Evolutionary conservation across 345 rosid genomes (phyloP), one percentile per base, ranked within the genome.

Genomic region (Draba incana): DNA sequence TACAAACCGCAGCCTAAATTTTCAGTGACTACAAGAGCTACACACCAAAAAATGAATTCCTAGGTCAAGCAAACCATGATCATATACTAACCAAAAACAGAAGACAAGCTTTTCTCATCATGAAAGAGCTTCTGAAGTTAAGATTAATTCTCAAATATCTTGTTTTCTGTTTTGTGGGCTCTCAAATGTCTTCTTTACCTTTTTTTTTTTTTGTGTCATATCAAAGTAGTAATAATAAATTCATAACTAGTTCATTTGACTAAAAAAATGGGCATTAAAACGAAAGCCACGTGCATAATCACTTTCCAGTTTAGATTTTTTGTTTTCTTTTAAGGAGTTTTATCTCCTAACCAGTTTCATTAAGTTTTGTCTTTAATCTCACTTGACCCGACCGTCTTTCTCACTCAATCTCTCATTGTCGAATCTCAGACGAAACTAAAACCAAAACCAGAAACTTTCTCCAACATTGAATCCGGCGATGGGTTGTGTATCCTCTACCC

Each of bases 401-500:
- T 57, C 47, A 63, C 76, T 63, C 70, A 38, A 38, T 54, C 62
- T 62, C 24, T 25, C 44, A 12, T 6, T 20, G 6, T 16, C 53
- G 10, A 54, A 43, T 66, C 62, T 66, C 23, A 44, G 49, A 25
- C 27, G 1, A 37, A 48, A 16, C 39, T 35, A 8, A 35, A 35
- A 35, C 39, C 38, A 3, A 53, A 16, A 7, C 16, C 3, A 20
- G 6, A n/a, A 53, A 10, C 13, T 39, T 64, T 56, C 27, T 38
- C 42, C 46, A 53, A 11, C 46, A 45, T 31, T 10, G 16, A 41
- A 46, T 70, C 47, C 75, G 55, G 63, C 63, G 47, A 74, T 90
- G 97, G 96, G 97, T 5, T 92, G 98, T 48, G 92, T 82, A 57
- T 92, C 98, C 31, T 90, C 97, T 4, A 85, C 75, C 74, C 71